Evolutionary conservation across 345 rosid genomes (phyloP).

Genomic region (Triadica sebifera): DNA sequence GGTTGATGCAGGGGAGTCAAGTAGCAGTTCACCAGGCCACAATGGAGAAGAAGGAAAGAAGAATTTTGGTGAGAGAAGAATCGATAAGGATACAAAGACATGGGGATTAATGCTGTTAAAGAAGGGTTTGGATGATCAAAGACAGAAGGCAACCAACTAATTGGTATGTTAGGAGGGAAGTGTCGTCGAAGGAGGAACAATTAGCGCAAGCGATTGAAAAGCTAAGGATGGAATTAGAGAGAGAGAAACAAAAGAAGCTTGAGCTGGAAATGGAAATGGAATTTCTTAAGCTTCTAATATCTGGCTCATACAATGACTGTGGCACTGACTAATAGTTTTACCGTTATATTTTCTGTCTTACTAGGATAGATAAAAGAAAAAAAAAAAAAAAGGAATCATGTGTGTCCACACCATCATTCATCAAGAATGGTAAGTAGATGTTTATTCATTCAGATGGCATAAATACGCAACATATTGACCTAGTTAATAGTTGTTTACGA

Average conservation of each 20-base stretch:
- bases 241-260: slow-evolving; percentile 44
- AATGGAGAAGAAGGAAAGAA: neutral
- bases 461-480: too few species aligned
- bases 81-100: slow-evolving; percentile 37
- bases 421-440: too few species aligned
- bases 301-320: slow-evolving; percentile 18
- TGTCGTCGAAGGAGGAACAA: slow-evolving; percentile 44
- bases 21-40: slow-evolving; percentile 17
- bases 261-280: slow-evolving; percentile 49
- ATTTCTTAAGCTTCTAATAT: slow-evolving; percentile 31
- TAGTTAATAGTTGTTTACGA: too few species aligned
- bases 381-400: too few species aligned
- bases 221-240: slow-evolving; percentile 50
- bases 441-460: too few species aligned
- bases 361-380: too few species aligned
- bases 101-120: slow-evolving; percentile 43
- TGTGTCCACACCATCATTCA: too few species aligned
- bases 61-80: neutral
- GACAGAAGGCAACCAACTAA: slow-evolving; percentile 45
- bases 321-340: neutral
- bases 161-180: slow-evolving; percentile 55
- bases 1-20: slow-evolving; percentile 7
- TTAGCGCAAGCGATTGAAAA: slow-evolving; percentile 42
- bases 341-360: too few species aligned
- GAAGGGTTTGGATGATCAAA: slow-evolving; percentile 70